Evolutionary conservation across 768 basidiomycete genomes (phyloP).

Genomic region (Daedalea quercina): DNA sequence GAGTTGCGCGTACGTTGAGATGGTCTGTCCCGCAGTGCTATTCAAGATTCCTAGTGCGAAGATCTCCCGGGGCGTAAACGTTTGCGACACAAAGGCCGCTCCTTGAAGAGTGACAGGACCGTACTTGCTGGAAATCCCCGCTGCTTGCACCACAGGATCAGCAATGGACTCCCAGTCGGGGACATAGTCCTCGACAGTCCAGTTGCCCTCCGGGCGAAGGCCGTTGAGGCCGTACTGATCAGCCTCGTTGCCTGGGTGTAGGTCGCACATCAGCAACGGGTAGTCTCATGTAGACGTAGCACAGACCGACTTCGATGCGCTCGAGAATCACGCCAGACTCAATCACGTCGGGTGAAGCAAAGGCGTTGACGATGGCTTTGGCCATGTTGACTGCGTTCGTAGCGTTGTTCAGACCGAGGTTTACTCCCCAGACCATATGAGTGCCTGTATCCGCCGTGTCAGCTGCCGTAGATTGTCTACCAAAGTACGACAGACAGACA

Average conservation of each 20-base stretch:
- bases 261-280: conserved; percentile 7
- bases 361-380: conserved; percentile 23
- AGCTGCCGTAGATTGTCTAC: not conserved
- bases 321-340: conserved; percentile 23
- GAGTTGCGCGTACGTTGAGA: conserved; percentile 43
- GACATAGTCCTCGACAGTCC: conserved; percentile 23
- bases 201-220: conserved; percentile 15
- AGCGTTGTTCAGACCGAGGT: conserved; percentile 39
- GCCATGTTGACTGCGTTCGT: conserved; percentile 28
- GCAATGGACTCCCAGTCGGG: conserved; percentile 23
- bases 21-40: conserved; percentile 40
- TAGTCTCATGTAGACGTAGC: conserved; percentile 1
- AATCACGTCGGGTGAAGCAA: conserved; percentile 15
- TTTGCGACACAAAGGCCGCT: conserved; percentile 21
- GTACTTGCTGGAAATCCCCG: conserved; percentile 8
- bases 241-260: conserved; percentile 23
- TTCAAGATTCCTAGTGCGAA: conserved; percentile 45
- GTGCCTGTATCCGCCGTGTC: conserved; percentile 33
- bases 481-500: conserved; percentile 1
- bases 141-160: conserved; percentile 16
- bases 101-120: conserved; percentile 20
- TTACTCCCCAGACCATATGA: conserved; percentile 65
- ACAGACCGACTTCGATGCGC: conserved; percentile 23
- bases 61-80: conserved; percentile 56
- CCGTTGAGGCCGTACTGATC: conserved; percentile 27